Evolutionary conservation across 2,329 filamentous ascomycete species (phyloP), one percentile per base, ranked within the genome.

Genomic region (Huntiella omanensis): DNA sequence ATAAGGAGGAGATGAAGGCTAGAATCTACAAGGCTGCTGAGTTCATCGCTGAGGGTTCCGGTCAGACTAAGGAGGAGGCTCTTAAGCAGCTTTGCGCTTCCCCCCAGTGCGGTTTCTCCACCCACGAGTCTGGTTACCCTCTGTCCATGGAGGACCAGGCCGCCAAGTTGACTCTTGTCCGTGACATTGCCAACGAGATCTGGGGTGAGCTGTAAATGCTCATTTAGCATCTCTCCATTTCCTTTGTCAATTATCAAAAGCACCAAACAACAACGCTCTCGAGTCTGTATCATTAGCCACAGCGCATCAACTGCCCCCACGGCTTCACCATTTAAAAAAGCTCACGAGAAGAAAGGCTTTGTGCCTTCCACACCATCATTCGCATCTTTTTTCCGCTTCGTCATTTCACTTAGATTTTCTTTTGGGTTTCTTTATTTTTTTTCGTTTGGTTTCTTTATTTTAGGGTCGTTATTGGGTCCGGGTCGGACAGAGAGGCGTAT

Each of bases 51-150:
- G 63, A 75, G 53, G 80, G 79, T 0, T 73, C 71, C 40, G 71
- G 70, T 2, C 66, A 77, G 55, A 70, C 64, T 5, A 64, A 69
- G n/a, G 69, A 79, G 54, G 68, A 82, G 55, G 77, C 75, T 1
- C 62, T 84, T 45, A 64, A 74, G 56, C 70, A 74, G 52, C 64
- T 84, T 19, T 75, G 76, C 39, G 73, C 82, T 22, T 80, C 74
- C 56, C 77, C 78, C 3, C 77, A 83, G 62, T 80, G 76, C 56
- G 77, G 76, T 1, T 80, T 80, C 57, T 81, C 75, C 54, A 77
- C 83, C 54, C 70, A 74, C 12, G 67, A 77, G 52, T 80, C 77
- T 5, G 61, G 60, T 1, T 81, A 84, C 55, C 67, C 70, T 34
- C 69, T 83, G 54, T 73, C 71, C 1, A 69, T 71, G 55, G 69